A percentile compares a stretch with the other conserved stretches of the same genome.
phyloP scores from a whole-genome alignment of 2,329 filamentous ascomycete genomes.

The Colletotrichum sp. region DNA sequence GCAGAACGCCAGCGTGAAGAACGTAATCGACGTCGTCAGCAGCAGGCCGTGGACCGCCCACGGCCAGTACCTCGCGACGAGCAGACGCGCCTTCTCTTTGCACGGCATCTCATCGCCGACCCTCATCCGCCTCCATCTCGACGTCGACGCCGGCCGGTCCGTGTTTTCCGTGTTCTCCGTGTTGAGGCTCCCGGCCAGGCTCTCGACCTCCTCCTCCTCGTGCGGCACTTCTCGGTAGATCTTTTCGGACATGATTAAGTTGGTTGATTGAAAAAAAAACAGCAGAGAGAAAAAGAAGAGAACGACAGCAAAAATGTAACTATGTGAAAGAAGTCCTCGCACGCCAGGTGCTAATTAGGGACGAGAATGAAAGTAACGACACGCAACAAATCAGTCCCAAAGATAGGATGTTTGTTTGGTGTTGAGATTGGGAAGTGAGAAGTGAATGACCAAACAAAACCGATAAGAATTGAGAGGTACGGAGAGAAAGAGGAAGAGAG shows the following conservation, averaged over 20 bases:
- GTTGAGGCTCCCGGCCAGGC: conserved; percentile 18
- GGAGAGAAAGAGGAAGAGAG: neutral
- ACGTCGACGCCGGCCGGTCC: neutral
- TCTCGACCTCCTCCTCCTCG: conserved; percentile 26
- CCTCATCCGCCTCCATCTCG: conserved; percentile 18
- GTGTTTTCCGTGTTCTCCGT: conserved; percentile 8
- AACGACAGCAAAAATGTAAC: neutral
- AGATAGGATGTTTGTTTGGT: neutral
- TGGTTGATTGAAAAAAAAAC: neutral
- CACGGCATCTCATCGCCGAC: conserved; percentile 29
- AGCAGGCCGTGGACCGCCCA: conserved; percentile 46
- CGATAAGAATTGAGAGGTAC: neutral
- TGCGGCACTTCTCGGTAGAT: conserved; percentile 17
- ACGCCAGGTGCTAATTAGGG: conserved; percentile 19
- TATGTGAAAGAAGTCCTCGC: neutral
- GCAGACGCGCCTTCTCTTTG: conserved; percentile 19
- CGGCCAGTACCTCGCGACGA: conserved; percentile 37
- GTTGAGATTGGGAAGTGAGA: neutral
- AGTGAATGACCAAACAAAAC: neutral
- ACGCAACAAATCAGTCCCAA: neutral
- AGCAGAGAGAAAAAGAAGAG: neutral
- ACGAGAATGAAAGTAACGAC: neutral
- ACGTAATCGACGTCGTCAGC: conserved; percentile 41
- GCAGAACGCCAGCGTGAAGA: conserved; percentile 47
- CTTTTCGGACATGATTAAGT: conserved; percentile 18